phyloP scores from a whole-genome alignment of 1,284 basidiomycete species.

The Trametes pubescens region DNA sequence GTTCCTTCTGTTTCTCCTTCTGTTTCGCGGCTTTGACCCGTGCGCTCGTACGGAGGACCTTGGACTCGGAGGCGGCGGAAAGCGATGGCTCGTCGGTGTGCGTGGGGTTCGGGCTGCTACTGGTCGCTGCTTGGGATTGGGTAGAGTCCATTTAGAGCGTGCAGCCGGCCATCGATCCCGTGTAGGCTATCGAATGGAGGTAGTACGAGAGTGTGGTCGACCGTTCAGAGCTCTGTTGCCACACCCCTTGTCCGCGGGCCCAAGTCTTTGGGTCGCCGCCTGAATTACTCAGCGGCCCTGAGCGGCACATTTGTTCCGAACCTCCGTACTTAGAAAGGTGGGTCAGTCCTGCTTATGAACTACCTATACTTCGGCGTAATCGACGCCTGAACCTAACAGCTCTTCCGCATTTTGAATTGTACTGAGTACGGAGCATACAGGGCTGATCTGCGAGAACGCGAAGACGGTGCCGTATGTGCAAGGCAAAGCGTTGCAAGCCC shows the following conservation, averaged over 20 bases:
- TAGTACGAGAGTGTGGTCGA: constrained; percentile 31
- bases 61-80: constrained; percentile 46
- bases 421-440: neutral
- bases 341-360: neutral
- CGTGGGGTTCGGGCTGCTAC: constrained; percentile 52
- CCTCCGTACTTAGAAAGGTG: neutral
- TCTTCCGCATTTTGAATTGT: too few relatives aligned
- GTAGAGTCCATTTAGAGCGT: constrained; percentile 87
- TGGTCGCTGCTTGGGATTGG: constrained; percentile 73
- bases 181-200: constrained; percentile 40
- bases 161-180: constrained; percentile 82
- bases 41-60: constrained; percentile 73
- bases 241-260: constrained; percentile 31
- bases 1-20: constrained; percentile 60
- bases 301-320: constrained; percentile 5
- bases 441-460: neutral
- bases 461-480: neutral
- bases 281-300: constrained; percentile 30
- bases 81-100: constrained; percentile 42
- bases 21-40: constrained; percentile 81
- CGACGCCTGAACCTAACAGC: too few relatives aligned
- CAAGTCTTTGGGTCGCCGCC: constrained; percentile 27
- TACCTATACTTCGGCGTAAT: too few relatives aligned
- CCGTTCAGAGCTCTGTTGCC: constrained; percentile 21
- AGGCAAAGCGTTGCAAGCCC: neutral